Percentiles rank a stretch among this genome's conserved stretches.
These are phyloP conservation scores for Myxozyma kluyveri DNA, from an alignment of 805 yeast species.

Conservation along the genomic window DNA sequence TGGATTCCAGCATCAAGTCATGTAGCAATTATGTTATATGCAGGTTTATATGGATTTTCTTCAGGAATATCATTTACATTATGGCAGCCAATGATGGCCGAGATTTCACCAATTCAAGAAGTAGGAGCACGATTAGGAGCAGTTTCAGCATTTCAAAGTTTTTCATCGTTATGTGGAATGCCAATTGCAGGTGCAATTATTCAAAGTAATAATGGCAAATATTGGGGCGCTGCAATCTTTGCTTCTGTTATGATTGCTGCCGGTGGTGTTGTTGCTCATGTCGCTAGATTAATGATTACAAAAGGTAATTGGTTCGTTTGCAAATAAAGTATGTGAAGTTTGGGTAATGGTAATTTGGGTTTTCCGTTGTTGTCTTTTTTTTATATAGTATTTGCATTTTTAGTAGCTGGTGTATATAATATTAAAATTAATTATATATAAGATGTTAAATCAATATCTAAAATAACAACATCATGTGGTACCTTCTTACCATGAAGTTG, in stretches of 20 bases:
- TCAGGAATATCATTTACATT: constrained; percentile 39
- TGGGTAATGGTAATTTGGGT: no score
- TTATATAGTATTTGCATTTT: no score
- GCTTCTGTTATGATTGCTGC: constrained; percentile 22
- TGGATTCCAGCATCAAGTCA: constrained; percentile 40
- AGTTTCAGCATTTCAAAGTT: constrained; percentile 55
- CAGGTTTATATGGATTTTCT: constrained; percentile 36
- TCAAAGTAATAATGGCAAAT: constrained; percentile 22
- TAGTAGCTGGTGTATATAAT: no score
- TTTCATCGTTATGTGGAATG: constrained; percentile 41
- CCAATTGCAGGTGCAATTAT: constrained; percentile 37
- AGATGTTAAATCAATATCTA: no score
- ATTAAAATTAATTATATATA: no score
- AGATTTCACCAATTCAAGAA: constrained; percentile 33
- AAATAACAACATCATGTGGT: no score
- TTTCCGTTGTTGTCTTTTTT: no score
- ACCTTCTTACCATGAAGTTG: not conserved
- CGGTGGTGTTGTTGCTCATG: constrained; percentile 12
- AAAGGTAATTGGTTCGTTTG: not conserved
- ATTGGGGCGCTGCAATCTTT: constrained; percentile 30
- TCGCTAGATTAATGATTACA: constrained; percentile 6
- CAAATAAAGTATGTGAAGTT: no score
- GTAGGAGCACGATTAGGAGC: constrained; percentile 54
- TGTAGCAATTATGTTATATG: constrained; percentile 37
- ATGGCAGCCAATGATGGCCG: constrained; percentile 38